Percentiles rank a stretch among this genome's conserved stretches.
These are phyloP conservation scores for Fusarium sp. DNA, from an alignment of 2,329 filamentous ascomycete species.

Conservation along the genomic window DNA sequence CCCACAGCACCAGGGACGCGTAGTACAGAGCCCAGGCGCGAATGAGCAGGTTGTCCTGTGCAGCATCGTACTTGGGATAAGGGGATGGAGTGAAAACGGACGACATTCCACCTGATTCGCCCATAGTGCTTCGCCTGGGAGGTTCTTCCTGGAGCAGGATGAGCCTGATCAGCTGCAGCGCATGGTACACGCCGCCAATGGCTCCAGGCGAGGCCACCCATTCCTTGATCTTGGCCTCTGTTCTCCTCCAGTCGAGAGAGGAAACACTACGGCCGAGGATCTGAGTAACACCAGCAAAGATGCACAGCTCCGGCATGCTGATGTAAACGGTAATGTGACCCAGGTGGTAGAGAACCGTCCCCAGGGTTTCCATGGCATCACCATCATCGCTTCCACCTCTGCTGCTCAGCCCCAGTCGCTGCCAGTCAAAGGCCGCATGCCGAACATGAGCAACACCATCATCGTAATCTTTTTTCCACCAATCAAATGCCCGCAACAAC, in stretches of 20 bases:
- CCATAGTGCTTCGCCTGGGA: constrained; percentile 20
- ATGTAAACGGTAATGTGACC: constrained; percentile 46
- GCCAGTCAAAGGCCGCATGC: constrained; percentile 46
- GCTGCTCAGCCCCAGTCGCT: constrained; percentile 40
- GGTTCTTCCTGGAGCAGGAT: constrained; percentile 42
- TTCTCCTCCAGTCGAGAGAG: constrained; percentile 44
- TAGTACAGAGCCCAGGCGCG: constrained; percentile 45
- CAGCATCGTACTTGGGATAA: constrained; percentile 42
- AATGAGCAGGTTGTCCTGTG: constrained; percentile 40
- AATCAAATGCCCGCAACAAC: constrained; percentile 43
- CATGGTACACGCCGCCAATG: constrained; percentile 45
- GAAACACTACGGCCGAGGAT: constrained; percentile 45
- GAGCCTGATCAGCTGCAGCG: constrained; percentile 42
- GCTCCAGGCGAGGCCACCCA: constrained; percentile 45
- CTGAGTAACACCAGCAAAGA: constrained; percentile 43
- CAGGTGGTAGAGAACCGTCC: constrained; percentile 44
- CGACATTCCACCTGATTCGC: constrained; percentile 19
- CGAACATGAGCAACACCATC: constrained; percentile 44
- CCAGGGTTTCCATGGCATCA: constrained; percentile 44
- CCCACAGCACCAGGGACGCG: constrained; percentile 44
- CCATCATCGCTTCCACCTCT: constrained; percentile 45
- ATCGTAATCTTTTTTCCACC: constrained; percentile 47
- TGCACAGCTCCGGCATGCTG: constrained; percentile 46
- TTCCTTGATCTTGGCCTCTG: constrained; percentile 45
- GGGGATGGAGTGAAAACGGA: constrained; percentile 32